phyloP scores from a whole-genome alignment of 306 rosid species.

The Rosa chinensis region DNA sequence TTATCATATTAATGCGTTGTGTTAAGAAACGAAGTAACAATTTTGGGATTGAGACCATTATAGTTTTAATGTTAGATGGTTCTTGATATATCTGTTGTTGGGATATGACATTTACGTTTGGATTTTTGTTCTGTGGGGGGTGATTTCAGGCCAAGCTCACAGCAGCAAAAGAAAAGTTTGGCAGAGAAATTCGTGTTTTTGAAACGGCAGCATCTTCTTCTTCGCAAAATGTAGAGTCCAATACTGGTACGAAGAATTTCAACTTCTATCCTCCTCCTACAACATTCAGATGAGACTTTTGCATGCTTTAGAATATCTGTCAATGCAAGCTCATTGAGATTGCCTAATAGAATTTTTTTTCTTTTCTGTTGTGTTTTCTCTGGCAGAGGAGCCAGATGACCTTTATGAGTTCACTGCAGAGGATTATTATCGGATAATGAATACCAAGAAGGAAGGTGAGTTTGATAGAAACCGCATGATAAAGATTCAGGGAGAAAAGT shows the following conservation, averaged over 20 bases:
- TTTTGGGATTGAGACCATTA: constrained; percentile 7
- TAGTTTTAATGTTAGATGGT: constrained; percentile 9
- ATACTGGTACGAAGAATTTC: constrained; percentile 39
- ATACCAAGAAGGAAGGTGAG: constrained; percentile 72
- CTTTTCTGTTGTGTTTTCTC: constrained; percentile 11
- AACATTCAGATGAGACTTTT: not conserved
- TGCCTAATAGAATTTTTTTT: constrained; percentile 2
- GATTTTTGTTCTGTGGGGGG: constrained; percentile 7
- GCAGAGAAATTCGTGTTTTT: constrained; percentile 73
- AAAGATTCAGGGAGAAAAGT: not conserved
- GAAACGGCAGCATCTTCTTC: constrained; percentile 56
- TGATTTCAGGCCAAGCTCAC: constrained; percentile 54
- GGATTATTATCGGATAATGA: constrained; percentile 64
- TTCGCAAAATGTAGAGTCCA: constrained; percentile 36
- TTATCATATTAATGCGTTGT: not conserved
- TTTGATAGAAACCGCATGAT: constrained; percentile 2
- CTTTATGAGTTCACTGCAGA: constrained; percentile 77
- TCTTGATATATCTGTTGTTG: constrained; percentile 17
- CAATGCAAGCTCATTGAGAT: not conserved
- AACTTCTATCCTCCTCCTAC: not conserved
- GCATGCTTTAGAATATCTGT: not conserved
- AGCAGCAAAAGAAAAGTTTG: constrained; percentile 56
- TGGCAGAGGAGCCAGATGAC: constrained; percentile 61
- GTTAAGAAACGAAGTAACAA: too few relatives aligned
- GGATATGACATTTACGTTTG: constrained; percentile 2